These are phyloP conservation scores for Penicilliopsis zonata DNA, from an alignment of 495 filamentous ascomycete genomes.

Conservation along the genomic window DNA sequence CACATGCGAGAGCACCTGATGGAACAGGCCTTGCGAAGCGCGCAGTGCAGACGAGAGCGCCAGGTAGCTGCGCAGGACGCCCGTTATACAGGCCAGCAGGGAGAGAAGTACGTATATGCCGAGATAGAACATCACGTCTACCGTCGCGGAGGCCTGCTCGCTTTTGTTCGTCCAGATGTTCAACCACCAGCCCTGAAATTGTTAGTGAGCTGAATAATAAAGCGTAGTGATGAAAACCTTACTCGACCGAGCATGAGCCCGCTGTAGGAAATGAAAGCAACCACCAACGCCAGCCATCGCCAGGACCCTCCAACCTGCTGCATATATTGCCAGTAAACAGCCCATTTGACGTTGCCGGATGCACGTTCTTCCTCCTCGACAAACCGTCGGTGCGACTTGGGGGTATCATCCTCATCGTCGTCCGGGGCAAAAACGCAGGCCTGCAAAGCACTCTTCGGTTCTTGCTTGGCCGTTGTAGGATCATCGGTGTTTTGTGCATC, in stretches of 20 bases:
- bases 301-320: slow-evolving; percentile 49
- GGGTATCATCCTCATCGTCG: background rate
- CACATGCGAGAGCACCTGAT: slow-evolving; percentile 48
- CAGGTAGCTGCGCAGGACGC: slow-evolving; percentile 44
- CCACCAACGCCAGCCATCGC: slow-evolving; percentile 44
- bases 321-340: slow-evolving; percentile 55
- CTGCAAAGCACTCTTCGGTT: slow-evolving; percentile 21
- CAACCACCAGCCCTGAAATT: slow-evolving; percentile 49
- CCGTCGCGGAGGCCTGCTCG: background rate
- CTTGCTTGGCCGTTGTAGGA: slow-evolving; percentile 30
- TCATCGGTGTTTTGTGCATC: too few relatives aligned
- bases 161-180: slow-evolving; percentile 46
- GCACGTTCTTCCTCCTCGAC: slow-evolving; percentile 63
- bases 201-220: background rate
- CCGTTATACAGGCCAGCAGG: slow-evolving; percentile 38
- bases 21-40: slow-evolving; percentile 55
- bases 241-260: slow-evolving; percentile 25
- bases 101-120: slow-evolving; percentile 55
- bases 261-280: slow-evolving; percentile 35
- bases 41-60: slow-evolving; percentile 41
- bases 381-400: slow-evolving; percentile 44
- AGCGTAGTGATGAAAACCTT: slow-evolving; percentile 19
- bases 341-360: slow-evolving; percentile 47
- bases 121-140: slow-evolving; percentile 47
- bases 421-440: slow-evolving; percentile 21